These are phyloP conservation scores for Sarocladiaceae sp. DNA, from an alignment of 2,329 filamentous ascomycete genomes.

Conservation along the genomic window DNA sequence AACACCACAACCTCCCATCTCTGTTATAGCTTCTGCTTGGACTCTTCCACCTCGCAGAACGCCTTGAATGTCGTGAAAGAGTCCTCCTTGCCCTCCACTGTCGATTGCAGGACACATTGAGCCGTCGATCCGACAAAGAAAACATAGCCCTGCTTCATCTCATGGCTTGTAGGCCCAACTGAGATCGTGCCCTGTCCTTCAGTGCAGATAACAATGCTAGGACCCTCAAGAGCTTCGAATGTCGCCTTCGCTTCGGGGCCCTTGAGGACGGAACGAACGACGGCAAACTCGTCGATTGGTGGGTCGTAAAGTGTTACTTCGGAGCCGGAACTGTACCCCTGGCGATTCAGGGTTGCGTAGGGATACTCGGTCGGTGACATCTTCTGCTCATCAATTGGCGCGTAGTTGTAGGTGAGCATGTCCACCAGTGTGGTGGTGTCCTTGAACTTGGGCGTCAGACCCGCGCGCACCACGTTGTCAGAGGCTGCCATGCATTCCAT, in stretches of 20 bases:
- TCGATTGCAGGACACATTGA: conserved; percentile 69
- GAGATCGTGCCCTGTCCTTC: conserved; percentile 74
- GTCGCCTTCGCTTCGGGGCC: conserved; percentile 66
- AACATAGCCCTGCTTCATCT: conserved; percentile 66
- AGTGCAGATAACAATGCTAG: conserved; percentile 90
- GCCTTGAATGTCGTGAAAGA: conserved; percentile 87
- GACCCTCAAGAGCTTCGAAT: conserved; percentile 80
- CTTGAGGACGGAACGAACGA: conserved; percentile 68
- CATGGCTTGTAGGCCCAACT: conserved; percentile 74
- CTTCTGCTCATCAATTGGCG: conserved; percentile 91
- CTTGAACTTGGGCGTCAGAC: conserved; percentile 98
- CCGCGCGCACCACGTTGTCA: conserved; percentile 97
- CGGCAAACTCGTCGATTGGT: conserved; percentile 92
- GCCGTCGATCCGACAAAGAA: conserved; percentile 87
- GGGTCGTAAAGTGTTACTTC: conserved; percentile 78
- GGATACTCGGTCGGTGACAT: conserved; percentile 82
- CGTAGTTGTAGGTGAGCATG: conserved; percentile 93
- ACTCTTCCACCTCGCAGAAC: conserved; percentile 73
- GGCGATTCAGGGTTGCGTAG: conserved; percentile 74
- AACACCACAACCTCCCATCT: not conserved
- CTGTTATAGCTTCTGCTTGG: conserved; percentile 22
- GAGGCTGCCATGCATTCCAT: conserved; percentile 98
- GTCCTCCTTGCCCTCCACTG: conserved; percentile 39
- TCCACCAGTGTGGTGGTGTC: conserved; percentile 82
- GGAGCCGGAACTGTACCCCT: conserved; percentile 72